These are phyloP conservation scores for Candida buenavistaensis DNA, from an alignment of 1,139 yeast species.

Conservation along the genomic window DNA sequence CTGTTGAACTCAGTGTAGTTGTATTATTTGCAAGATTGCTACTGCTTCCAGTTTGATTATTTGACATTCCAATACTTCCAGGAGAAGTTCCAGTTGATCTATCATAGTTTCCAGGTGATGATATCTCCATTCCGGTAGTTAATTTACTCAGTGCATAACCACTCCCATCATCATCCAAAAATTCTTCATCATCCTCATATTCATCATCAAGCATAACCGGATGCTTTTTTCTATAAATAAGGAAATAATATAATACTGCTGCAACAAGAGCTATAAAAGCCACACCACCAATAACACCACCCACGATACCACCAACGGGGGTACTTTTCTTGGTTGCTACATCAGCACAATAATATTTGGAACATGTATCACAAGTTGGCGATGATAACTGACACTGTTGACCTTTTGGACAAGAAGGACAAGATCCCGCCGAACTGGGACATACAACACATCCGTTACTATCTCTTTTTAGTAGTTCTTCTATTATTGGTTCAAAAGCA, in stretches of 20 bases:
- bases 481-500: conserved; percentile 7
- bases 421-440: conserved; percentile 32
- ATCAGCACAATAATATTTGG: conserved; percentile 52
- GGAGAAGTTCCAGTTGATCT: background rate
- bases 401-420: conserved; percentile 56
- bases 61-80: conserved; percentile 1
- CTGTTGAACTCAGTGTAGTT: conserved; percentile 1
- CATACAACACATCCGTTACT: conserved; percentile 52
- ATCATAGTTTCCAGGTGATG: conserved; percentile 3
- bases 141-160: conserved; percentile 12
- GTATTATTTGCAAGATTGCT: conserved; percentile 2
- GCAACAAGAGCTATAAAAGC: conserved; percentile 35
- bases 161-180: conserved; percentile 19
- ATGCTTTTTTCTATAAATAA: conserved; percentile 28
- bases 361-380: conserved; percentile 58
- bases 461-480: conserved; percentile 15
- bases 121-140: conserved; percentile 1
- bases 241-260: conserved; percentile 36
- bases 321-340: conserved; percentile 14
- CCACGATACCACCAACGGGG: conserved; percentile 59
- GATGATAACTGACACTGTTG: conserved; percentile 53
- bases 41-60: background rate
- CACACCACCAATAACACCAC: conserved; percentile 61
- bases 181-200: conserved; percentile 16
- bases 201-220: conserved; percentile 24